phyloP scores from a whole-genome alignment of 2,329 filamentous ascomycete genomes.

The Colletotrichum falcatum region DNA sequence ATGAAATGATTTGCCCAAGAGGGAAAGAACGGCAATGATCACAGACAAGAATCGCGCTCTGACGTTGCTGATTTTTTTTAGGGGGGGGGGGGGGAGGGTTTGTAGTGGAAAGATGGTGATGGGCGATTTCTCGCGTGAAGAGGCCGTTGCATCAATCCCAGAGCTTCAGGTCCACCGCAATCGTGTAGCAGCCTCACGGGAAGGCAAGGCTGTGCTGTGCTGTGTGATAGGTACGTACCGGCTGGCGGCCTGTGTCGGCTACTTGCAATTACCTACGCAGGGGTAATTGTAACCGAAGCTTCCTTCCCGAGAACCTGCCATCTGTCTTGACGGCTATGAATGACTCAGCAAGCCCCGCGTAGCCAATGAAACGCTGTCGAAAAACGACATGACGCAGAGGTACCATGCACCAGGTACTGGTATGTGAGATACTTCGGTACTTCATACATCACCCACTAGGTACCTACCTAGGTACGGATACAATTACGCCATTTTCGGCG shows the following conservation, averaged over 20 bases:
- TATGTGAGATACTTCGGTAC: too few species aligned
- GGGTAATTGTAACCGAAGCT: not conserved
- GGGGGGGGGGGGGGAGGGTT: too few species aligned
- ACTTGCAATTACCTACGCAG: not conserved
- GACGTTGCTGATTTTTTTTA: constrained; percentile 13
- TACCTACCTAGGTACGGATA: not conserved
- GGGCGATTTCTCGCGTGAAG: constrained; percentile 38
- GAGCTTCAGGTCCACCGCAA: constrained; percentile 38
- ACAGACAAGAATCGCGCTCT: not conserved
- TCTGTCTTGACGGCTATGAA: constrained; percentile 3
- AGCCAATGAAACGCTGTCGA: constrained; percentile 20
- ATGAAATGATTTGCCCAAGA: not conserved
- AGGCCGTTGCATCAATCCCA: constrained; percentile 32
- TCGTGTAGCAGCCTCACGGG: constrained; percentile 38
- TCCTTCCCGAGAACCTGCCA: constrained; percentile 6
- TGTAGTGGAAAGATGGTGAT: constrained; percentile 9
- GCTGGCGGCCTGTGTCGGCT: constrained; percentile 11
- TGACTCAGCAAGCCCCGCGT: constrained; percentile 32
- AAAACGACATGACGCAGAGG: not conserved
- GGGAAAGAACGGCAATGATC: not conserved
- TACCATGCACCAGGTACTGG: not conserved
- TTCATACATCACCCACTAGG: too few species aligned
- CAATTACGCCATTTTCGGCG: constrained; percentile 38
- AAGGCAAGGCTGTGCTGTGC: constrained; percentile 33
- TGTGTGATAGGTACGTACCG: constrained; percentile 10